These are phyloP conservation scores for Trapa bicornis DNA, from an alignment of 345 rosid species.

Conservation along the genomic window DNA sequence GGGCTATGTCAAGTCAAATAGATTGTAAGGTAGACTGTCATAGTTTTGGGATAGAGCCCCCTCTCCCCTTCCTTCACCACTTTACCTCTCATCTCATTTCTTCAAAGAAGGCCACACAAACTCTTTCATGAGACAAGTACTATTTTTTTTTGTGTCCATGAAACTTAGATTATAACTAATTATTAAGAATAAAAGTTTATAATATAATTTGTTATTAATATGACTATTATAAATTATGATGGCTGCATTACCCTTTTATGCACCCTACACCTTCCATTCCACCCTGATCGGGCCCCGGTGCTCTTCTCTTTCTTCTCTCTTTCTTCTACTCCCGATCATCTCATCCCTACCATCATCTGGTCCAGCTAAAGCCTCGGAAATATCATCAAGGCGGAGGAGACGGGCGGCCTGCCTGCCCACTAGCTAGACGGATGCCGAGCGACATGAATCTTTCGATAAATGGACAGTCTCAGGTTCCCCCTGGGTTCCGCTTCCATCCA, in stretches of 20 bases:
- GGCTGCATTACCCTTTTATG: conserved; percentile 48
- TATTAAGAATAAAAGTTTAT: no score
- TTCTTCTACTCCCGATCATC: neutral
- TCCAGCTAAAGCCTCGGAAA: neutral
- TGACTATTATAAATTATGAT: conserved; percentile 59
- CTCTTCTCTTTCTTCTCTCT: neutral
- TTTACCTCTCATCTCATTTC: conserved; percentile 8
- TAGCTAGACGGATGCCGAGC: conserved; percentile 19
- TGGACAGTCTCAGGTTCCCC: conserved; percentile 94
- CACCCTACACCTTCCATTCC: conserved; percentile 16
- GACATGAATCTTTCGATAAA: conserved; percentile 79
- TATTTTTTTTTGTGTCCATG: no score
- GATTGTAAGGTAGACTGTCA: conserved; percentile 63
- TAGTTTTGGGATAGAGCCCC: conserved; percentile 39
- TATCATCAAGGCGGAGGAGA: neutral
- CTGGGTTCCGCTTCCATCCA: conserved; percentile 92
- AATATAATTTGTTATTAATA: no score
- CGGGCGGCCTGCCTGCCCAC: neutral
- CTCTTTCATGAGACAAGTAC: no score
- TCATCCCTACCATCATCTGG: neutral
- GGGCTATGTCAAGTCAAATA: conserved; percentile 38
- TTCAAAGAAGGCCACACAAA: neutral
- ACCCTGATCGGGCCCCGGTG: neutral
- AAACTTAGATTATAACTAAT: no score
- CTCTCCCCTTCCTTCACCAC: conserved; percentile 22